These are phyloP conservation scores for Lobosporangium transversale DNA, from an alignment of 192 early-diverging fungal species.

Conservation along the genomic window DNA sequence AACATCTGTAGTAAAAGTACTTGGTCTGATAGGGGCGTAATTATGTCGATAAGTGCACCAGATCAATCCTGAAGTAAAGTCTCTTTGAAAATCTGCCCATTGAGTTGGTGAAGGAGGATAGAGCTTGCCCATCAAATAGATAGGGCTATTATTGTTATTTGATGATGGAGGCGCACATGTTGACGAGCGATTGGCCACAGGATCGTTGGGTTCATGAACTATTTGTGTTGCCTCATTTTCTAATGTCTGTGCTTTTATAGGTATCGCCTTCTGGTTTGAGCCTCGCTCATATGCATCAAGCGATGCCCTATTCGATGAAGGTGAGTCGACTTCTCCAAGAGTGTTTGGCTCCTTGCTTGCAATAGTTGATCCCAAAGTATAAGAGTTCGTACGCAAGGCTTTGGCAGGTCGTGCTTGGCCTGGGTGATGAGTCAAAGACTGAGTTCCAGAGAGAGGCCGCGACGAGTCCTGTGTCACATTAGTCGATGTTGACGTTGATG, in stretches of 20 bases:
- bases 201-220: conserved; percentile 23
- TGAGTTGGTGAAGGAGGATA: conserved; percentile 45
- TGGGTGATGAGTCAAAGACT: conserved; percentile 25
- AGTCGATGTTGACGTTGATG: conserved; percentile 11
- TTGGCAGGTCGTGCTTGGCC: conserved; percentile 18
- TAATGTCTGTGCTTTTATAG: conserved; percentile 2
- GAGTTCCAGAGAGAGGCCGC: conserved; percentile 31
- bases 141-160: conserved; percentile 21
- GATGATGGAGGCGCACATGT: conserved; percentile 24
- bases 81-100: conserved; percentile 70
- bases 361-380: conserved; percentile 22
- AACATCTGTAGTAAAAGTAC: conserved; percentile 83
- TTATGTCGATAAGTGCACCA: conserved; percentile 95
- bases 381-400: conserved; percentile 35
- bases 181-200: conserved; percentile 19
- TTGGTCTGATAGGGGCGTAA: conserved; percentile 84
- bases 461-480: background rate
- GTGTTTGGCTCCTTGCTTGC: background rate
- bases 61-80: conserved; percentile 78
- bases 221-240: too few relatives aligned
- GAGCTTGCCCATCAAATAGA: conserved; percentile 44
- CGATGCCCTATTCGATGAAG: conserved; percentile 3
- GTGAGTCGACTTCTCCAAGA: background rate
- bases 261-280: background rate
- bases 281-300: conserved; percentile 10